Conservation (phyloP, 805 yeast species). For the Candida patagonica region DNA sequence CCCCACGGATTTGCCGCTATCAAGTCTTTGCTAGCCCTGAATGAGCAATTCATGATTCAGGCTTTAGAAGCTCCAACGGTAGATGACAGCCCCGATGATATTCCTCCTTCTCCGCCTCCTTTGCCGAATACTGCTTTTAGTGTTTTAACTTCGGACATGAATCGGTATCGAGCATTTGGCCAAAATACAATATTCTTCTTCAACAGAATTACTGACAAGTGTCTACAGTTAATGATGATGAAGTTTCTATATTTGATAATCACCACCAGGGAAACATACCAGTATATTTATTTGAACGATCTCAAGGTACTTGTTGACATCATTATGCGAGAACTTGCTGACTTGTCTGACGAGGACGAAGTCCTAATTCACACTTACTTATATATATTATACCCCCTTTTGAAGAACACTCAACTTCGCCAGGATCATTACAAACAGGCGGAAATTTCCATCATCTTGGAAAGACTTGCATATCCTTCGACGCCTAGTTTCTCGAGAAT, state of each 20-base stretch:
- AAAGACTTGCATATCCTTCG: conserved; percentile 30
- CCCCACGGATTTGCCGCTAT: conserved; percentile 58
- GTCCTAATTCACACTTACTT: conserved; percentile 59
- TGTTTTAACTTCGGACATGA: conserved; percentile 38
- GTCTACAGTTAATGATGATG: conserved; percentile 67
- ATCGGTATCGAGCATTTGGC: conserved; percentile 44
- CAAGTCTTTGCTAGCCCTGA: conserved; percentile 61
- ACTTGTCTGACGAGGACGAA: conserved; percentile 53
- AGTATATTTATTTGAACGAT: conserved; percentile 73
- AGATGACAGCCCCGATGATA: conserved; percentile 7
- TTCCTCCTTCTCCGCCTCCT: conserved; percentile 29
- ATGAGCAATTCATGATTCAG: conserved; percentile 79
- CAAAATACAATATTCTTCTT: conserved; percentile 66
- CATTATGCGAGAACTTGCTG: conserved; percentile 65
- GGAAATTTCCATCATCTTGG: conserved; percentile 43
- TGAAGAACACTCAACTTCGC: conserved; percentile 54
- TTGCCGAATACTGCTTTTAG: conserved; percentile 36
- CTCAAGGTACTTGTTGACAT: conserved; percentile 77
- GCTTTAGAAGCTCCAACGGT: conserved; percentile 13
- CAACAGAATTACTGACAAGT: conserved; percentile 61
- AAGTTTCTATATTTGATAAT: conserved; percentile 69
- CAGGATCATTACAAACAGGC: conserved; percentile 48
- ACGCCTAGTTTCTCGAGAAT: conserved; percentile 6
- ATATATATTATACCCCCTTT: conserved; percentile 62
- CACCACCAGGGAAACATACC: conserved; percentile 54